These are phyloP conservation scores for Aspergillus fischeri DNA, from an alignment of 2,329 filamentous ascomycete genomes.

Conservation along the genomic window DNA sequence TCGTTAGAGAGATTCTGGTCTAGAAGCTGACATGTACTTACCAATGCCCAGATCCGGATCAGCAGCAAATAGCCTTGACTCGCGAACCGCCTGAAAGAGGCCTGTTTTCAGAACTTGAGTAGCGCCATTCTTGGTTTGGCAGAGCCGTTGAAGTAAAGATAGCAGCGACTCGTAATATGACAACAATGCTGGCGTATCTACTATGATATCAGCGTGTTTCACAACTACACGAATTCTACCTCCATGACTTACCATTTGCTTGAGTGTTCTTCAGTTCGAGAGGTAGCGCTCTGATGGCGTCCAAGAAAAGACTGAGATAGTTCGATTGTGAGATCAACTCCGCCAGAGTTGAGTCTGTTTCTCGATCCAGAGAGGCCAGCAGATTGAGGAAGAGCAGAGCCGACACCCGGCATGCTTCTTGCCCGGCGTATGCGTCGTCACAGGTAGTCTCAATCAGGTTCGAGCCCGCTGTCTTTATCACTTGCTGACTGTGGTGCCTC, in stretches of 20 bases:
- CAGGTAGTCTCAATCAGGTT: conserved; percentile 80
- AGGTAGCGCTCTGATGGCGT: conserved; percentile 75
- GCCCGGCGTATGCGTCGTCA: conserved; percentile 86
- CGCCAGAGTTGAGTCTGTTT: conserved; percentile 70
- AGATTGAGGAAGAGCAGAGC: conserved; percentile 80
- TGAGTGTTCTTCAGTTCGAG: conserved; percentile 63
- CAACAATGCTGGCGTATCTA: conserved; percentile 54
- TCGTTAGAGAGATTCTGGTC: conserved; percentile 13
- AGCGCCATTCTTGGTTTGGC: conserved; percentile 79
- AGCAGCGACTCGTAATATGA: conserved; percentile 70
- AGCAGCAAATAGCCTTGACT: conserved; percentile 78
- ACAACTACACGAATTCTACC: not conserved
- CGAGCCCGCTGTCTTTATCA: conserved; percentile 75
- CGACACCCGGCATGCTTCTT: conserved; percentile 75
- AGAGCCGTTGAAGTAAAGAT: conserved; percentile 76
- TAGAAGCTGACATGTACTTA: conserved; percentile 25
- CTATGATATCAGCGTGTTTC: conserved; percentile 7
- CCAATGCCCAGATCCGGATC: conserved; percentile 88
- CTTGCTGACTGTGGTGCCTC: conserved; percentile 56
- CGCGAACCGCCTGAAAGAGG: conserved; percentile 74
- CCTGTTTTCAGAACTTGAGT: conserved; percentile 84
- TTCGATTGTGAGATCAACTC: conserved; percentile 80
- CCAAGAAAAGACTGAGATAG: conserved; percentile 84
- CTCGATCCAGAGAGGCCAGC: conserved; percentile 67
- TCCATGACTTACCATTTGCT: conserved; percentile 49